Evolutionary conservation across 164 flowering plant species (phyloP).

Genomic region (Umbilicus rupestris): DNA sequence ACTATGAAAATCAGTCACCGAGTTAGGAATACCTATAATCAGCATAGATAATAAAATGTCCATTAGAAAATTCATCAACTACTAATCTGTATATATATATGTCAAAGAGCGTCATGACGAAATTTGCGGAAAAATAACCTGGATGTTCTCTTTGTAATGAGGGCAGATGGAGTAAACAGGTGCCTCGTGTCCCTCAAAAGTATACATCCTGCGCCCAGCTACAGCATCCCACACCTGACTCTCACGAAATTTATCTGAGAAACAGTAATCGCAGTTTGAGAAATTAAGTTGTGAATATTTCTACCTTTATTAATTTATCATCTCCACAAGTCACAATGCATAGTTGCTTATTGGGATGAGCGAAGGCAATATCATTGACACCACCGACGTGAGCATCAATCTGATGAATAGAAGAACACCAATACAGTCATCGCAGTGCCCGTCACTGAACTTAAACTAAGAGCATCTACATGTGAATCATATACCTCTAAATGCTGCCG

Average conservation of each 20-base stretch:
- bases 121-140: conserved; percentile 22
- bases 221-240: conserved; percentile 70
- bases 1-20: background rate
- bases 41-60: no score
- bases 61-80: no score
- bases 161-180: conserved; percentile 73
- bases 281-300: background rate
- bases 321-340: conserved; percentile 84
- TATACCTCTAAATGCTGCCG: conserved; percentile 49
- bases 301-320: conserved; percentile 76
- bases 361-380: conserved; percentile 80
- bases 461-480: background rate
- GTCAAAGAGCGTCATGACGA: background rate
- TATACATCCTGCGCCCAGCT: conserved; percentile 45
- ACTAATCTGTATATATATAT: no score
- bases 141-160: conserved; percentile 57
- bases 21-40: no score
- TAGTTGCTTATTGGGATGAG: conserved; percentile 73
- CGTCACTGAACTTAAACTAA: background rate
- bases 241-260: background rate
- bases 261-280: conserved; percentile 1
- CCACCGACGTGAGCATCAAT: conserved; percentile 85
- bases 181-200: conserved; percentile 69
- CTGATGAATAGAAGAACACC: conserved; percentile 7
- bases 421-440: background rate